phyloP scores from a whole-genome alignment of 1,284 basidiomycete genomes.

The Microbotryomycetes sp. region DNA sequence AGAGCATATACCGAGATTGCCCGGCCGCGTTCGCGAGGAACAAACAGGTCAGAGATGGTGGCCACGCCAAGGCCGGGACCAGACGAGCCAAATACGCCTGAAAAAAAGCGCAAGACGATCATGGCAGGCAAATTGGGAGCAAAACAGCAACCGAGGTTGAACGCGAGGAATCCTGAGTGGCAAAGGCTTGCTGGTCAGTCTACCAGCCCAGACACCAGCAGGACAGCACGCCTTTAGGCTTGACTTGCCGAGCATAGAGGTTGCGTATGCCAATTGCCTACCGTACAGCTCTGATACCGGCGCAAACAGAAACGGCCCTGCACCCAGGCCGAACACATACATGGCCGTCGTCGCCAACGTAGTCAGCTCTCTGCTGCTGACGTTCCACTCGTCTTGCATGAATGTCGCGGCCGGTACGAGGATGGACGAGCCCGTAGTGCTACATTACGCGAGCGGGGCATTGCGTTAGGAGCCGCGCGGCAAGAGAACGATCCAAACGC shows the following conservation, averaged over 20 bases:
- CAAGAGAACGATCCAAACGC: neutral
- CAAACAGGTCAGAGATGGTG: slow-evolving; percentile 40
- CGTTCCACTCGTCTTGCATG: slow-evolving; percentile 35
- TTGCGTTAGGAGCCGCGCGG: neutral
- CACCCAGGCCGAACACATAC: slow-evolving; percentile 41
- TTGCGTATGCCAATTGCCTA: slow-evolving; percentile 42
- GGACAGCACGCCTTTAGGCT: slow-evolving; percentile 35
- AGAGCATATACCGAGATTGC: slow-evolving; percentile 35
- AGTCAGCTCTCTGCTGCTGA: slow-evolving; percentile 37
- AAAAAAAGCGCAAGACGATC: slow-evolving; percentile 40
- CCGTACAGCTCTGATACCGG: slow-evolving; percentile 46
- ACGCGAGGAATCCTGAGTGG: slow-evolving; percentile 38
- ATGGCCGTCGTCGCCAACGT: slow-evolving; percentile 35
- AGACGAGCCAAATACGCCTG: slow-evolving; percentile 39
- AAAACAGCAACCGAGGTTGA: slow-evolving; percentile 9
- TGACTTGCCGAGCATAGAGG: slow-evolving; percentile 19
- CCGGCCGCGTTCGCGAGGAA: slow-evolving; percentile 38
- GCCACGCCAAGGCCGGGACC: slow-evolving; percentile 42
- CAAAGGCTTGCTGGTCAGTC: slow-evolving; percentile 27
- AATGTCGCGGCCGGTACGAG: slow-evolving; percentile 39
- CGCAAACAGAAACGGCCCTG: slow-evolving; percentile 46
- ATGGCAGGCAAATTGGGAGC: slow-evolving; percentile 36
- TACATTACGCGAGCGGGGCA: too few species aligned
- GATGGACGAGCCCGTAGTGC: slow-evolving; percentile 39
- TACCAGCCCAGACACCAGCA: slow-evolving; percentile 37